phyloP scores from a whole-genome alignment of 352 stramenopile species.

The Phytophthora pisi region DNA sequence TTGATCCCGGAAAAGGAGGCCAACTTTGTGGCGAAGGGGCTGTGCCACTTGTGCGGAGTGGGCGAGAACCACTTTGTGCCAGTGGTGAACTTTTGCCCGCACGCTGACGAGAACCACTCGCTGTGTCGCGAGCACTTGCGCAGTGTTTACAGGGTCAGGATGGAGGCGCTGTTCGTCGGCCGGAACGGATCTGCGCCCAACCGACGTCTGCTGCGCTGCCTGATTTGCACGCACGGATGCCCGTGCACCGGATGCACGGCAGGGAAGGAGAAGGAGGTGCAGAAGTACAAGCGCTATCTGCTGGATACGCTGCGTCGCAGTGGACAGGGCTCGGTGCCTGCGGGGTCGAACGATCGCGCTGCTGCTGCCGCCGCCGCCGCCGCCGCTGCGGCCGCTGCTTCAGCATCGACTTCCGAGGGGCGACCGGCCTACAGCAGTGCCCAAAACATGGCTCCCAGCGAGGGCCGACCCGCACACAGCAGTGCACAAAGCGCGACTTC shows the following conservation, averaged over 20 bases:
- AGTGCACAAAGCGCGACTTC: constrained; percentile 7
- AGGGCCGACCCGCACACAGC: constrained; percentile 14
- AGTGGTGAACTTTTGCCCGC: constrained; percentile 80
- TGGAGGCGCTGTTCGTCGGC: constrained; percentile 76
- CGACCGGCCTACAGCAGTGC: constrained; percentile 8
- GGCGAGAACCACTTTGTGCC: constrained; percentile 55
- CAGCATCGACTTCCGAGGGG: background rate
- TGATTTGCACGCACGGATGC: constrained; percentile 64
- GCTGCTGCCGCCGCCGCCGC: constrained; percentile 1
- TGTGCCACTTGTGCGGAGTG: constrained; percentile 70
- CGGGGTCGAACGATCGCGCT: constrained; percentile 5
- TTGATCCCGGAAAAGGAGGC: constrained; percentile 63
- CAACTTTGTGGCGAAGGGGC: constrained; percentile 74
- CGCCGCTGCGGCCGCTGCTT: background rate
- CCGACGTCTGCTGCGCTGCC: constrained; percentile 66
- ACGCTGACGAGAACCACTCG: constrained; percentile 67
- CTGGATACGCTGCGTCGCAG: constrained; percentile 38
- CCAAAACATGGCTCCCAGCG: constrained; percentile 10
- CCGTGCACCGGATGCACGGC: constrained; percentile 60
- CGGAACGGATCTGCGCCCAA: constrained; percentile 72
- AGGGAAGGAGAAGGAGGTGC: constrained; percentile 37
- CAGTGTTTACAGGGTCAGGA: constrained; percentile 70
- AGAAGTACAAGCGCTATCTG: constrained; percentile 46
- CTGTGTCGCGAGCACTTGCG: constrained; percentile 78
- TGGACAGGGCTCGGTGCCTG: constrained; percentile 20